Evolutionary conservation across 306 rosid species (phyloP).

Genomic region (Begonia loranthoides): DNA sequence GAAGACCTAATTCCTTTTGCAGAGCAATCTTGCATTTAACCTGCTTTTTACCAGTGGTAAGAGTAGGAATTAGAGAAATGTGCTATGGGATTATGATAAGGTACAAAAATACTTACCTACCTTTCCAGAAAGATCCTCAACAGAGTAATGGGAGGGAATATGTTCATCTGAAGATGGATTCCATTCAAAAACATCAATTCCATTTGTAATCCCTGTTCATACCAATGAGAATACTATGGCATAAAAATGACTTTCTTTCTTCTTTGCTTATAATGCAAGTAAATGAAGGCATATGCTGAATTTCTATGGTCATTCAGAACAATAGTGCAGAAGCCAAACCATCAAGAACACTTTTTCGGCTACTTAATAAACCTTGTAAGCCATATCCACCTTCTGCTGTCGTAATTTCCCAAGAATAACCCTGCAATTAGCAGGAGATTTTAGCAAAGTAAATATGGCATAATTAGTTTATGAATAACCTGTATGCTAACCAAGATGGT

Average conservation of each 20-base stretch:
- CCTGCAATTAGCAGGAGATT: conserved; percentile 28
- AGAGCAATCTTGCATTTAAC: conserved; percentile 55
- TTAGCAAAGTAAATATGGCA: not conserved
- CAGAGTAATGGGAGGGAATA: conserved; percentile 47
- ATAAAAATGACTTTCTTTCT: no score
- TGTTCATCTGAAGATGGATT: conserved; percentile 58
- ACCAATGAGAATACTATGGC: not conserved
- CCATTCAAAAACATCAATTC: conserved; percentile 72
- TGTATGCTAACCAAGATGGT: no score
- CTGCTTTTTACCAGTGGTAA: conserved; percentile 20
- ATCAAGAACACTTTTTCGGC: conserved; percentile 49
- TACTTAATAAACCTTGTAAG: conserved; percentile 44
- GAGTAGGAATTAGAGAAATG: conserved; percentile 10
- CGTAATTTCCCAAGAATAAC: conserved; percentile 84
- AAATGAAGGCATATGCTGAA: no score
- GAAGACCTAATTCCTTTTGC: conserved; percentile 77
- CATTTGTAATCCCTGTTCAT: conserved; percentile 70
- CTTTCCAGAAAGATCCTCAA: conserved; percentile 66
- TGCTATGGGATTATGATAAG: conserved; percentile 1
- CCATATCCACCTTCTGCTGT: conserved; percentile 73
- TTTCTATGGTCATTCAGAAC: no score
- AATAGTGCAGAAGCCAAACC: conserved; percentile 21
- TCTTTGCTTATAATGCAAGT: no score
- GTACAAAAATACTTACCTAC: conserved; percentile 19
- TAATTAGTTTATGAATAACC: not conserved